phyloP scores from a whole-genome alignment of 108 stramenopile species.

The Cyclostephanos invisitatus region DNA sequence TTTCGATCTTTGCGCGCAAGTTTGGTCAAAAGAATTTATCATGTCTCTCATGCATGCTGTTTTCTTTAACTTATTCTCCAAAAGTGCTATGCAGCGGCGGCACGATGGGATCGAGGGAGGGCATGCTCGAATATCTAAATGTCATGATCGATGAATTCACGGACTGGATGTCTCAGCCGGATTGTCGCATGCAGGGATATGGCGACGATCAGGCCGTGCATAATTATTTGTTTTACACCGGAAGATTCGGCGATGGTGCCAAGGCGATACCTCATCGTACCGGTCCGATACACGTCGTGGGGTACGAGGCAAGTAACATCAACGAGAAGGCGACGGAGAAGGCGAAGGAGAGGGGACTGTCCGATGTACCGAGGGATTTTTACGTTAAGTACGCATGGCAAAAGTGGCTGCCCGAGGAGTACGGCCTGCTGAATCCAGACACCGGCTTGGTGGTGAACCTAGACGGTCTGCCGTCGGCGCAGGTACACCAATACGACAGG shows the following conservation, averaged over 20 bases:
- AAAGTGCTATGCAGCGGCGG: constrained; percentile 66
- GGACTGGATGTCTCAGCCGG: constrained; percentile 51
- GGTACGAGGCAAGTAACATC: neutral
- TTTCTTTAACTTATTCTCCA: no score
- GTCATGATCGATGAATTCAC: constrained; percentile 72
- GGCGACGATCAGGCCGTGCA: constrained; percentile 40
- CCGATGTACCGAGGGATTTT: neutral
- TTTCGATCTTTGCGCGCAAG: neutral
- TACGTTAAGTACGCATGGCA: neutral
- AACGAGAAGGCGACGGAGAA: neutral
- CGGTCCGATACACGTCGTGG: neutral
- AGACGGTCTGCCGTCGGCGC: constrained; percentile 16
- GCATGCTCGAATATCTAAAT: constrained; percentile 66
- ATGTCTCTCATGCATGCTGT: no score
- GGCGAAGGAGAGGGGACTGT: neutral
- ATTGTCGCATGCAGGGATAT: constrained; percentile 54
- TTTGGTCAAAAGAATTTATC: neutral
- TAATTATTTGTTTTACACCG: neutral
- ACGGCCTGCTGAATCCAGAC: neutral
- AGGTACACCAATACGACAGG: constrained; percentile 18
- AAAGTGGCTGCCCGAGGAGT: neutral
- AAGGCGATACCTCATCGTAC: neutral
- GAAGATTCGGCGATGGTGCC: neutral
- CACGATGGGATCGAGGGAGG: constrained; percentile 69
- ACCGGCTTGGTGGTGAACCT: constrained; percentile 17